These are phyloP conservation scores for Fragaria iinumae DNA, from an alignment of 306 rosid genomes.

Conservation along the genomic window DNA sequence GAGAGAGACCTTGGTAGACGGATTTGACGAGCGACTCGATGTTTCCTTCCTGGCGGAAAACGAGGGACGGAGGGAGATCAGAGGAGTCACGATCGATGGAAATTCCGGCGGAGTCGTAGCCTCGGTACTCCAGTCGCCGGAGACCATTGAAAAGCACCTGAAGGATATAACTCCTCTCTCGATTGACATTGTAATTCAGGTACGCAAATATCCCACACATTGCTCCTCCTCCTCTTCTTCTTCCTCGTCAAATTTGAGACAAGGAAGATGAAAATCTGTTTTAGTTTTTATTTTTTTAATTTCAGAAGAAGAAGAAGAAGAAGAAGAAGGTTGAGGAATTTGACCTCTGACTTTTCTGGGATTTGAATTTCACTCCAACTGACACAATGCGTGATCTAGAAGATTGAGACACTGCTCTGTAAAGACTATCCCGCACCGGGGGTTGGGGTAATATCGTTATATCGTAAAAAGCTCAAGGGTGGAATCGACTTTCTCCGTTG, in stretches of 20 bases:
- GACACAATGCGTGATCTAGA: not conserved
- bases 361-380: not conserved
- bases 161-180: constrained; percentile 83
- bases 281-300: no score
- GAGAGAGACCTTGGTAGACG: constrained; percentile 57
- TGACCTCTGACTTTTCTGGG: constrained; percentile 25
- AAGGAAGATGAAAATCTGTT: no score
- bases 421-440: not conserved
- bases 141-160: constrained; percentile 91
- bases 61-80: constrained; percentile 48
- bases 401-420: not conserved
- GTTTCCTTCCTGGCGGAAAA: constrained; percentile 91
- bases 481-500: not conserved
- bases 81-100: constrained; percentile 54
- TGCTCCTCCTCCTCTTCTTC: constrained; percentile 14
- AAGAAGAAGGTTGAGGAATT: not conserved
- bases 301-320: no score
- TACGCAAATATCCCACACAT: constrained; percentile 99
- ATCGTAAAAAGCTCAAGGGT: not conserved
- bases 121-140: constrained; percentile 85
- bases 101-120: constrained; percentile 96
- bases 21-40: constrained; percentile 94
- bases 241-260: not conserved
- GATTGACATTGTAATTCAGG: constrained; percentile 75
- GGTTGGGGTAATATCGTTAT: not conserved